Evolutionary conservation across 78 protist genomes (phyloP), one percentile per base, ranked within the genome.

Genomic region (Guillardia theta): DNA sequence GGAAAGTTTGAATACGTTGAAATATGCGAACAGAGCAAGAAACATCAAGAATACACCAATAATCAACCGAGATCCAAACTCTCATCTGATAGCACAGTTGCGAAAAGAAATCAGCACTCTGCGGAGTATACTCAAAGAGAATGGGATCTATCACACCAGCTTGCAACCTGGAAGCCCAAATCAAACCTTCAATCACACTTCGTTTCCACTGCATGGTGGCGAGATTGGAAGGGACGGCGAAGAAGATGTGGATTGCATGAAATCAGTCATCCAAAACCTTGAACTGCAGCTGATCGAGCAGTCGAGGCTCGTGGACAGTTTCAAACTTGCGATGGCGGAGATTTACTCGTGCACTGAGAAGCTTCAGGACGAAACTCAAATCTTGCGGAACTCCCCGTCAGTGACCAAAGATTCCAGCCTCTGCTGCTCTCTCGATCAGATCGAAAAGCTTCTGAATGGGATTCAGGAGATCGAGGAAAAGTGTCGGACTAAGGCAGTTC

Each of bases 31-130:
- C 93, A n/a, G 93, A 39, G 93, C 93, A 15, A 64, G 93, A 21
- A 88, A 88, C 77, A 88, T 88, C 93, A 87, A 87, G 64, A 77
- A 87, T 62, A 87, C 24, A 36, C 92, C 92, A n/a, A 62, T 87
- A 12, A 41, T 77, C 88, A 77, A 77, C 88, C 44, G 88, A 27
- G 88, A 77, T 48, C 88, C 88, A 22, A 77, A 77, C 88, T 36
- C 48, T 45, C 88, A 41, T 36, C 88, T 41, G 36, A 12, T 41
- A 6, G 48, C 88, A 9, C 48, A 36, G 88, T 48, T 77, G 0
- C 46, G 88, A 1, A 77, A 77, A n/a, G 88, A 77, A 6, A 77
- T 77, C 1, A 48, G 43, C 46, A 8, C 24, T 48, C 48, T 77
- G 54, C 44, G 88, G 22, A 12, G 46, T 5, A n/a, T 4, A 4